phyloP scores from a whole-genome alignment of 2,329 filamentous ascomycete genomes.

The Fusarium sp. region DNA sequence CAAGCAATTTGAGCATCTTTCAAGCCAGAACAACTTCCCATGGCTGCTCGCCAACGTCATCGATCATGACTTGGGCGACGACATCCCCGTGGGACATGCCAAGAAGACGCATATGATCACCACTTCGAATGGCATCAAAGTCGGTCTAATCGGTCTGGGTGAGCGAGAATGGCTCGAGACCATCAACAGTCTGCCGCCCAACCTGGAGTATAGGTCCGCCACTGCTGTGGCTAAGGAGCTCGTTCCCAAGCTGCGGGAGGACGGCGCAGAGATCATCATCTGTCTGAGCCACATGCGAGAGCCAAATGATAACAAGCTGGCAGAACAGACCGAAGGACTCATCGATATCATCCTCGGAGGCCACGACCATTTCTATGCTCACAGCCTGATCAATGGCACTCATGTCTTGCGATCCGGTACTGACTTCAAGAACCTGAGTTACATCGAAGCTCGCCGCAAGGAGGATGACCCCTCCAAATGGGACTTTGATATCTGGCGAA shows the following conservation, averaged over 20 bases:
- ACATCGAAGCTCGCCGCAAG: constrained; percentile 81
- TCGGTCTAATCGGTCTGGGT: constrained; percentile 87
- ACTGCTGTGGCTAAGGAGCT: constrained; percentile 82
- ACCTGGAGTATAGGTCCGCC: constrained; percentile 86
- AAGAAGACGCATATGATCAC: constrained; percentile 83
- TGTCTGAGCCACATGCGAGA: constrained; percentile 89
- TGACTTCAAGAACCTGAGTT: constrained; percentile 94
- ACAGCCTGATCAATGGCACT: constrained; percentile 82
- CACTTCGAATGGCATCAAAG: constrained; percentile 85
- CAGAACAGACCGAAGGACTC: constrained; percentile 78
- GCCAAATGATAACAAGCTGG: constrained; percentile 90
- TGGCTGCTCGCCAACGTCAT: constrained; percentile 93
- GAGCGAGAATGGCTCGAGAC: constrained; percentile 92
- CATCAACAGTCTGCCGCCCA: constrained; percentile 87
- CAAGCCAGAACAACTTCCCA: constrained; percentile 83
- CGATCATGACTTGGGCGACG: constrained; percentile 84
- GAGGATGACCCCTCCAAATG: constrained; percentile 66
- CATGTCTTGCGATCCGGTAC: constrained; percentile 90
- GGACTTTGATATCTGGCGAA: constrained; percentile 83
- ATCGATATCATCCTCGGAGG: constrained; percentile 91
- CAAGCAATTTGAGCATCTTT: constrained; percentile 81
- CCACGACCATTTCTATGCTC: constrained; percentile 91
- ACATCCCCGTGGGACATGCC: constrained; percentile 82
- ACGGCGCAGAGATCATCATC: constrained; percentile 87
- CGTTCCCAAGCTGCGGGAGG: constrained; percentile 78